Base-by-base conservation (phyloP, 164 flowering plant species). In the Liquidambar formosana region DNA sequence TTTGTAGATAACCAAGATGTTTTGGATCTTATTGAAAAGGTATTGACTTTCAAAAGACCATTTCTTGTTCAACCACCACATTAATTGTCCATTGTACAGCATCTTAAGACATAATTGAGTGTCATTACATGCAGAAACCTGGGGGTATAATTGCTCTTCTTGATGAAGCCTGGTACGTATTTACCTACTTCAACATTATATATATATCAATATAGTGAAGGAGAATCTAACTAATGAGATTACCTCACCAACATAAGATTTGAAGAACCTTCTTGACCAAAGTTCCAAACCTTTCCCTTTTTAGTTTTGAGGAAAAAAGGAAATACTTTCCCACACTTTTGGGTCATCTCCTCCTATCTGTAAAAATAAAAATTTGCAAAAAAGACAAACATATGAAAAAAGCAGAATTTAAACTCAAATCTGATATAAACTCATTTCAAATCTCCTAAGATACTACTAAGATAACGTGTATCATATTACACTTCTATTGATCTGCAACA, bases 1-100 rank as follows among this genome's bases (percentile, higher is more conserved):
- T 92, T 92, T 68, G 91, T 92, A 1, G 97, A 92, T 68, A 92
- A 92, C 69, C 94, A 92, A 74, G 97, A 92, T 81, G 91, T 92
- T 22, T 68, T 92, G 63, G 94, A 92, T 74, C 88, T 89, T 4
- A 86, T 92, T 59, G 97, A 89, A 64, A 89, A 91, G 97, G 97
- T 91, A 74, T 27, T 47, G 25, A 19, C 48, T 64, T 47, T n/a
- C 63, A 44, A 0, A 43, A 19, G 46, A 49, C 10, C 3, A 62
- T 52, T 44, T 21, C 13, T 3, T 45, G 47, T 44, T n/a, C 25
- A n/a, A 33, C 23, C 45, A 33, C 13, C 25, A 51, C 14, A 65
- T 33, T 23, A 10, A 25, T 48, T 10, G 48, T 43, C 49, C 16
- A 10, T 52, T 18, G n/a, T 43, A 18, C 21, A 56, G 26, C 57